Conservation (phyloP, 2,329 filamentous ascomycete genomes). For the Trichoderma hamatum region DNA sequence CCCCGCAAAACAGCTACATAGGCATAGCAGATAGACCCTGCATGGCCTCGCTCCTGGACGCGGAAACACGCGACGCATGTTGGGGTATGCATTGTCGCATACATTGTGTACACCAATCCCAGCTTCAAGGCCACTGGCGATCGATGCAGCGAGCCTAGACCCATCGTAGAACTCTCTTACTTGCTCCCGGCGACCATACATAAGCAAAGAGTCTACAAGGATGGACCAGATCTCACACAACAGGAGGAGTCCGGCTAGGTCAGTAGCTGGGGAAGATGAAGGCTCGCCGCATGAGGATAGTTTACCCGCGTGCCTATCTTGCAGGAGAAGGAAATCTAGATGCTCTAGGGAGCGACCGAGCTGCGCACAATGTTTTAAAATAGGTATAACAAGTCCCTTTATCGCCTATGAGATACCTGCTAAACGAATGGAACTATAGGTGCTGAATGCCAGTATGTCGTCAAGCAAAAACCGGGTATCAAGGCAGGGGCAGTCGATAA, state of each 20-base stretch:
- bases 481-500: constrained; percentile 24
- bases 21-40: neutral
- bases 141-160: neutral
- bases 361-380: constrained; percentile 13
- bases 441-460: constrained; percentile 21
- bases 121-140: neutral
- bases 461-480: constrained; percentile 24
- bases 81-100: neutral
- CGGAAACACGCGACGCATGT: neutral
- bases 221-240: constrained; percentile 1
- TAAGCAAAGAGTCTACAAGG: neutral
- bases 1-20: neutral
- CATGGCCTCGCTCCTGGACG: neutral
- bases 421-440: neutral
- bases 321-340: constrained; percentile 22
- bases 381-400: no score
- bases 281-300: constrained; percentile 6
- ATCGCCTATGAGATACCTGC: no score
- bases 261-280: constrained; percentile 15
- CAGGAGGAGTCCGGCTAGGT: constrained; percentile 8
- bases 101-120: neutral
- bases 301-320: constrained; percentile 24
- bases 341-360: constrained; percentile 21
- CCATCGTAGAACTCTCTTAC: neutral
- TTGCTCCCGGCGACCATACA: neutral